These are phyloP conservation scores for Strobilomyces dryophilus DNA, from an alignment of 768 basidiomycete species.

Conservation along the genomic window DNA sequence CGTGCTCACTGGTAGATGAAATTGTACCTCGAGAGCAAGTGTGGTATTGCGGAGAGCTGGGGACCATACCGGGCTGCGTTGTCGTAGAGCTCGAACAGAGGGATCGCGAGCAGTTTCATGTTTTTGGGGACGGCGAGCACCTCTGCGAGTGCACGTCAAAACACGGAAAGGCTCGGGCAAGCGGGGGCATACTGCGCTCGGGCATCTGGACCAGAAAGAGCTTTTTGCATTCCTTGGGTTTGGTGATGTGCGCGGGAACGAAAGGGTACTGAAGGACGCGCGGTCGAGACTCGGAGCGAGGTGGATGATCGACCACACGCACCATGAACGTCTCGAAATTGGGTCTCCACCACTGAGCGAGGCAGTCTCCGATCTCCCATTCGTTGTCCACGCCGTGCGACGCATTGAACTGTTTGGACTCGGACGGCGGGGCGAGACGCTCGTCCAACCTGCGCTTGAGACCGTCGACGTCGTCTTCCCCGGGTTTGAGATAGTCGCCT, in stretches of 20 bases:
- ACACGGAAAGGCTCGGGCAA: neutral
- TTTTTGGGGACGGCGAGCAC: slow-evolving; percentile 96
- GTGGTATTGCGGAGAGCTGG: slow-evolving; percentile 90
- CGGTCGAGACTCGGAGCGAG: neutral
- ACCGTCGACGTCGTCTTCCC: slow-evolving; percentile 90
- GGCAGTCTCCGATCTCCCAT: slow-evolving; percentile 95
- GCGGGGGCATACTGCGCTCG: slow-evolving; percentile 67
- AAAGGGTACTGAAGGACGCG: slow-evolving; percentile 71
- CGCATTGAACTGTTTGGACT: slow-evolving; percentile 71
- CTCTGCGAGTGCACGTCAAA: slow-evolving; percentile 45
- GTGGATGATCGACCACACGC: slow-evolving; percentile 27
- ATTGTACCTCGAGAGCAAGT: slow-evolving; percentile 82
- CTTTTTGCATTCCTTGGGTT: slow-evolving; percentile 98
- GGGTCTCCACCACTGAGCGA: slow-evolving; percentile 98
- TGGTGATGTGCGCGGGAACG: slow-evolving; percentile 91
- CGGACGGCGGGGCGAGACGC: slow-evolving; percentile 75
- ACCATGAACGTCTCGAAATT: slow-evolving; percentile 99
- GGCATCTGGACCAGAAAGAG: slow-evolving; percentile 95
- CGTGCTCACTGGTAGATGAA: slow-evolving; percentile 65
- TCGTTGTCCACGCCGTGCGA: slow-evolving; percentile 79
- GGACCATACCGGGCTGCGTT: slow-evolving; percentile 93
- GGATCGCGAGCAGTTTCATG: slow-evolving; percentile 97
- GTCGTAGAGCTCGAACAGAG: slow-evolving; percentile 95
- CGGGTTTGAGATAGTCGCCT: slow-evolving; percentile 97
- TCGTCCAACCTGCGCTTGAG: slow-evolving; percentile 87